Evolutionary conservation across 495 filamentous ascomycete genomes (phyloP).

Genomic region (Diplogelasinospora grovesii): DNA sequence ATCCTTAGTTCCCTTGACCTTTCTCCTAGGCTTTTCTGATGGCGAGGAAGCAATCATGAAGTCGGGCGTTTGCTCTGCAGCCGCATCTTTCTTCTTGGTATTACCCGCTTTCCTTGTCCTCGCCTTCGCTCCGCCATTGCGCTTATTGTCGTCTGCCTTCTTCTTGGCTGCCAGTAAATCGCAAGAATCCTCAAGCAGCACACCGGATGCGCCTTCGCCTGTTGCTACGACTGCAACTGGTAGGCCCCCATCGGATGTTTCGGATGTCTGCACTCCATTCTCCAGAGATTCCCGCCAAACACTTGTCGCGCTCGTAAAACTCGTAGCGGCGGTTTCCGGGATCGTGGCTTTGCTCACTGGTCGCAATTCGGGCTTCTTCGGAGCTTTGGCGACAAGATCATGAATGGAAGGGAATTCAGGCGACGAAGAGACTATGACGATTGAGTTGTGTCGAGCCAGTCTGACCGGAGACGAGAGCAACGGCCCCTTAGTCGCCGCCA

Average conservation of each 20-base stretch:
- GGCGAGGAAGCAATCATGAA: too few relatives aligned
- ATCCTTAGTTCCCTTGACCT: slow-evolving; percentile 11
- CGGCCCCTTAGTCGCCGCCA: slow-evolving; percentile 33
- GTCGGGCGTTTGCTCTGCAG: too few relatives aligned
- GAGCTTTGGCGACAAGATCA: slow-evolving; percentile 30
- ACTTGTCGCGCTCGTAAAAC: slow-evolving; percentile 37
- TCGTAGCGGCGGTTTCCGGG: slow-evolving; percentile 22
- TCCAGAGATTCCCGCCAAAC: slow-evolving; percentile 20
- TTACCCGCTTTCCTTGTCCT: background rate
- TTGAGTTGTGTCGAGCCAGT: slow-evolving; percentile 16
- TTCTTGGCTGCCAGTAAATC: too few relatives aligned
- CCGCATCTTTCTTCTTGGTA: too few relatives aligned
- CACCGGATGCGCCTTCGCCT: too few relatives aligned
- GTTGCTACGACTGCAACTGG: too few relatives aligned
- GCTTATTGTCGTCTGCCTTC: background rate
- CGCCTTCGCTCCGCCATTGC: slow-evolving; percentile 1
- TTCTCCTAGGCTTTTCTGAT: slow-evolving; percentile 7
- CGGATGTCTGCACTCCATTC: too few relatives aligned
- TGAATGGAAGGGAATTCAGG: slow-evolving; percentile 38
- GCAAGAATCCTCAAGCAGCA: too few relatives aligned
- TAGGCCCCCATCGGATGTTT: too few relatives aligned
- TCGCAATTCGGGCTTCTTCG: slow-evolving; percentile 21
- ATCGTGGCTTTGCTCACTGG: slow-evolving; percentile 29
- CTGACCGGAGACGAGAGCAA: slow-evolving; percentile 32
- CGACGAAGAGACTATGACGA: slow-evolving; percentile 39